Conservation (phyloP, 441 rosid species). For the Raphanus hybrid region DNA sequence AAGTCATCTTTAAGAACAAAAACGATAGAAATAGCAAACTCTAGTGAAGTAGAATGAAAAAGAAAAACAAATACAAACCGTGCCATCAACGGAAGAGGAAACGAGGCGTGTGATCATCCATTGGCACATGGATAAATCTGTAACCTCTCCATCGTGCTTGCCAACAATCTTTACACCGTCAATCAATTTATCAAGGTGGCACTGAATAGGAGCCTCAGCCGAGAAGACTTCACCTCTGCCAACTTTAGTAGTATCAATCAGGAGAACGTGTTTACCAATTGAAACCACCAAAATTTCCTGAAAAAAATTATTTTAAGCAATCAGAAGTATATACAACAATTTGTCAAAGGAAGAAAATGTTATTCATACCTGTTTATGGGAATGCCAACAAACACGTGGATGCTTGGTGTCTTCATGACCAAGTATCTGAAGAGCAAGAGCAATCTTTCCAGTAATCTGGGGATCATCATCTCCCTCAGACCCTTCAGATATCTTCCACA, state of each 20-base stretch:
- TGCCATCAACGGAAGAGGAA: conserved; percentile 91
- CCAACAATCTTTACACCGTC: conserved; percentile 89
- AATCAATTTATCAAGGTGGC: conserved; percentile 66
- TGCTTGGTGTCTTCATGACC: conserved; percentile 65
- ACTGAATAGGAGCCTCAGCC: conserved; percentile 74
- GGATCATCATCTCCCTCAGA: conserved; percentile 82
- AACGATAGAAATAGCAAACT: not conserved
- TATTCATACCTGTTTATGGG: conserved; percentile 78
- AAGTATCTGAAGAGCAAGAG: conserved; percentile 71
- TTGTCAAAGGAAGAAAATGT: conserved; percentile 11
- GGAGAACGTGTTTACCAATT: conserved; percentile 70
- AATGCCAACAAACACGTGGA: conserved; percentile 96
- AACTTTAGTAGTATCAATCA: conserved; percentile 73
- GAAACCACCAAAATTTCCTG: conserved; percentile 90
- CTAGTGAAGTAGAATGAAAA: conserved; percentile 2
- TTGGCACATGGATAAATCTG: conserved; percentile 91
- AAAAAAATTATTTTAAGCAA: not conserved
- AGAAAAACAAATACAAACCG: conserved; percentile 55
- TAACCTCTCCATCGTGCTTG: conserved; percentile 86
- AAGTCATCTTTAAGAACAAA: not conserved
- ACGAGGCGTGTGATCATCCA: conserved; percentile 86
- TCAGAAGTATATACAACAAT: conserved; percentile 10
- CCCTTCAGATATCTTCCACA: conserved; percentile 84
- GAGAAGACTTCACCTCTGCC: conserved; percentile 64
- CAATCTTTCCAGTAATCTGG: conserved; percentile 69